A percentile compares a stretch with the other conserved stretches of the same genome.
These are phyloP conservation scores for Cytospora paraplurivora DNA, from an alignment of 2,329 filamentous ascomycete genomes.

Conservation along the genomic window DNA sequence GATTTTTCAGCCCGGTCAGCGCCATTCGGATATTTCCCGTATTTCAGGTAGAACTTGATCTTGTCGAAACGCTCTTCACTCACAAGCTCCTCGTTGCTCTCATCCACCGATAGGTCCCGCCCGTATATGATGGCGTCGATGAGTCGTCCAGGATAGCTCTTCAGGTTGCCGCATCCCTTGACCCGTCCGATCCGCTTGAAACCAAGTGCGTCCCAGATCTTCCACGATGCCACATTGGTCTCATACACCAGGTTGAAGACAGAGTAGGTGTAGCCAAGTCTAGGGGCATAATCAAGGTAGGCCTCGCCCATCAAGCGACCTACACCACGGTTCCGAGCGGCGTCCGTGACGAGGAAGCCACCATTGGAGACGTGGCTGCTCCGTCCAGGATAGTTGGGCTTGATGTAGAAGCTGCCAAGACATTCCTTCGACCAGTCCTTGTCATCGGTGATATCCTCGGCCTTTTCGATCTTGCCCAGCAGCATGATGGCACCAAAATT, in stretches of 20 bases:
- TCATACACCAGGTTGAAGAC: slow-evolving; percentile 96
- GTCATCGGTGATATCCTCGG: slow-evolving; percentile 59
- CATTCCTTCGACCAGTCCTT: slow-evolving; percentile 80
- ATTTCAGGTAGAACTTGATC: slow-evolving; percentile 96
- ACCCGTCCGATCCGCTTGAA: slow-evolving; percentile 91
- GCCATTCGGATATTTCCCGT: slow-evolving; percentile 88
- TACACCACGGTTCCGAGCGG: slow-evolving; percentile 71
- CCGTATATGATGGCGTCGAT: slow-evolving; percentile 81
- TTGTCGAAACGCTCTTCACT: slow-evolving; percentile 98
- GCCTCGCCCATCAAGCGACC: slow-evolving; percentile 75
- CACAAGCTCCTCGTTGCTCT: slow-evolving; percentile 76
- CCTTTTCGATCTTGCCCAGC: slow-evolving; percentile 69
- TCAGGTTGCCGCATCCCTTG: slow-evolving; percentile 69
- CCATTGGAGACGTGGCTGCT: slow-evolving; percentile 92
- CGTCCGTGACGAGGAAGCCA: slow-evolving; percentile 74
- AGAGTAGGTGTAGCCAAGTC: slow-evolving; percentile 85
- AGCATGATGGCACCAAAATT: slow-evolving; percentile 90
- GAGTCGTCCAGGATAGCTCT: slow-evolving; percentile 67
- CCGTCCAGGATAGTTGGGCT: slow-evolving; percentile 88
- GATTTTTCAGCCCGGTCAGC: slow-evolving; percentile 95
- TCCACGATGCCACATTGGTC: slow-evolving; percentile 86
- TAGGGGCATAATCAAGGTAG: slow-evolving; percentile 76
- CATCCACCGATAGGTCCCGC: slow-evolving; percentile 56
- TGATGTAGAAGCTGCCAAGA: slow-evolving; percentile 90
- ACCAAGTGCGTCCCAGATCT: slow-evolving; percentile 88